Evolutionary conservation across 2,329 filamentous ascomycete genomes (phyloP), one percentile per base, ranked within the genome.

Genomic region (Aspergillus quadrilineatus): DNA sequence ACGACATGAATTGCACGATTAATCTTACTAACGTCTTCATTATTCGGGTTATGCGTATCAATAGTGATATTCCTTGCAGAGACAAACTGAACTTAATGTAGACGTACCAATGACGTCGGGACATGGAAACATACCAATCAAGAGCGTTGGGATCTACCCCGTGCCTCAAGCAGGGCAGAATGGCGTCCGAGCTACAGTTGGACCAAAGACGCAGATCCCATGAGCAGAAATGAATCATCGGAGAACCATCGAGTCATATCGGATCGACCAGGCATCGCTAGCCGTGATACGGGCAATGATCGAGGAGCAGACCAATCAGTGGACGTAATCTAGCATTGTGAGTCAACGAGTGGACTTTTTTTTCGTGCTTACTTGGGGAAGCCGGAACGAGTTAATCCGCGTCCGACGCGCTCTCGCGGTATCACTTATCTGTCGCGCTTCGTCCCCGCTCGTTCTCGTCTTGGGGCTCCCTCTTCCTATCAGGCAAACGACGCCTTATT

Each of bases 391-490:
- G 8, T 47, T 41, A 41, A 15, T 41, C 44, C 41, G 53, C 4
- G 36, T 14, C 45, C 30, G 42, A 56, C 54, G 54, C 43, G 48
- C 45, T 32, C 10, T n/a, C 46, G 22, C 12, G 29, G 32, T 54
- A 50, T 47, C 48, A 42, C 50, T 61, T 61, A 62, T 62, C 61
- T 48, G 34, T 45, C 30, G 30, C 41, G 36, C 15, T 12, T 34
- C 34, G 3, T 29, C 53, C 53, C 54, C 54, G 44, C 54, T 37
- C 9, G 28, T 29, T 44, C 15, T 41, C 32, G 1, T 34, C n/a
- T 41, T 41, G 26, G 12, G 37, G 15, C n/a, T 9, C 36, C 34
- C 32, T 22, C 22, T 15, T 34, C 29, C 26, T 39, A 48, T 36
- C n/a, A 22, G 14, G 34, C 28, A 5, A 37, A 17, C 30, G 32